Conservation (phyloP, 495 filamentous ascomycete genomes). For the Hypoxylon fragiforme region DNA sequence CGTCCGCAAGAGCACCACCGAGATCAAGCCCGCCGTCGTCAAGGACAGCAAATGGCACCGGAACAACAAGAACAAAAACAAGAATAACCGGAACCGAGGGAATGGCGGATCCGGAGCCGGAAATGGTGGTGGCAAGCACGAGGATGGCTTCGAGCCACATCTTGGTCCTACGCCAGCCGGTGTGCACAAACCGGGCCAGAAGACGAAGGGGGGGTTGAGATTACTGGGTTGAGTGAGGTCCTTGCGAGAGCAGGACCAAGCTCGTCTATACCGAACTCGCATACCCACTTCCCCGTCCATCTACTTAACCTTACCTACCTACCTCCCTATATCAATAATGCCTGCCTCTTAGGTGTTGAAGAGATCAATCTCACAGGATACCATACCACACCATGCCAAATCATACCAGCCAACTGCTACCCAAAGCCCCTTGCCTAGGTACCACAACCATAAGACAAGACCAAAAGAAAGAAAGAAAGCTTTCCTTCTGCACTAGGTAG, state of each 20-base stretch:
- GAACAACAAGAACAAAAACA: conserved; percentile 40
- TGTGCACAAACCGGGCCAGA: conserved; percentile 74
- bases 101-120: conserved; percentile 35
- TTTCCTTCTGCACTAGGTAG: too few species aligned
- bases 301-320: background rate
- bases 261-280: background rate
- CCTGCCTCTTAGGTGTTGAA: conserved; percentile 8
- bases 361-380: background rate
- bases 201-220: conserved; percentile 78
- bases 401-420: too few species aligned
- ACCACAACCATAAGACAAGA: too few species aligned
- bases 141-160: conserved; percentile 47
- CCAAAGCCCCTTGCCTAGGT: too few species aligned
- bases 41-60: conserved; percentile 46
- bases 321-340: background rate
- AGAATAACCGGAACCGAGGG: conserved; percentile 40
- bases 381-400: too few species aligned
- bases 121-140: conserved; percentile 27
- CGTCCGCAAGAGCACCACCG: conserved; percentile 83
- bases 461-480: too few species aligned
- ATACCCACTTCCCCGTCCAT: background rate
- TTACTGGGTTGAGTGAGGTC: conserved; percentile 66
- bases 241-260: background rate
- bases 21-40: conserved; percentile 70
- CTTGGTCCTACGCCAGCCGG: conserved; percentile 61